A percentile compares a stretch with the other conserved stretches of the same genome.
Conservation (phyloP, 192 early-diverging fungal species). For the Coemansia sp. region DNA sequence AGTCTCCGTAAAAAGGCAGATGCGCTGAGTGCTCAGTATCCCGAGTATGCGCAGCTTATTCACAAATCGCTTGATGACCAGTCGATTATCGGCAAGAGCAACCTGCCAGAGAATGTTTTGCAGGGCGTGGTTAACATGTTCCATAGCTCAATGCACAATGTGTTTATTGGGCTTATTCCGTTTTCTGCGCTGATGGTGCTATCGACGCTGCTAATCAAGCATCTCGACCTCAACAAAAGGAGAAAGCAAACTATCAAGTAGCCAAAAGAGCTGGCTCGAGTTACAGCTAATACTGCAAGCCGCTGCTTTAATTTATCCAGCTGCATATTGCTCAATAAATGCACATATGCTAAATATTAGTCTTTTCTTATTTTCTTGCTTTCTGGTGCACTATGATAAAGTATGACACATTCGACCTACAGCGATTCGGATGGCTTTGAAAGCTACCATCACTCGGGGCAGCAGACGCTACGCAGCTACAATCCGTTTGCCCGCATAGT, state of each 20-base stretch:
- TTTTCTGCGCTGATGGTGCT: conserved; percentile 53
- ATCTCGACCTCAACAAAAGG: conserved; percentile 22
- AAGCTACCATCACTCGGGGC: conserved; percentile 2
- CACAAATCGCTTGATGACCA: conserved; percentile 53
- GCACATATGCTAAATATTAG: no score
- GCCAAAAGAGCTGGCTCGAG: neutral
- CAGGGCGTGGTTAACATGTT: conserved; percentile 52
- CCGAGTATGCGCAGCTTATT: conserved; percentile 44
- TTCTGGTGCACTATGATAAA: no score
- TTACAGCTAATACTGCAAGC: neutral
- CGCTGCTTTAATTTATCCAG: neutral
- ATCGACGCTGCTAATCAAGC: conserved; percentile 41
- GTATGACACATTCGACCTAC: no score
- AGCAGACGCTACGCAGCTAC: conserved; percentile 12
- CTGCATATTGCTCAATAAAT: no score
- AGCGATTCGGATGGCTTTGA: conserved; percentile 8
- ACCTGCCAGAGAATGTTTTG: conserved; percentile 46
- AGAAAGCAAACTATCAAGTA: conserved; percentile 47
- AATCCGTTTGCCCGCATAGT: conserved; percentile 13
- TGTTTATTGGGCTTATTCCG: conserved; percentile 57
- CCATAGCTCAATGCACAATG: conserved; percentile 54
- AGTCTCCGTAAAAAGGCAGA: conserved; percentile 37
- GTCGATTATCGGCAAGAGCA: conserved; percentile 23
- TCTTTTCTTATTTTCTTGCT: no score
- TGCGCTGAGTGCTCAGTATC: conserved; percentile 29